A percentile compares a stretch with the other conserved stretches of the same genome.
These are phyloP conservation scores for Paramecium octaurelia DNA, from an alignment of 73 alveolate genomes.

Conservation along the genomic window DNA sequence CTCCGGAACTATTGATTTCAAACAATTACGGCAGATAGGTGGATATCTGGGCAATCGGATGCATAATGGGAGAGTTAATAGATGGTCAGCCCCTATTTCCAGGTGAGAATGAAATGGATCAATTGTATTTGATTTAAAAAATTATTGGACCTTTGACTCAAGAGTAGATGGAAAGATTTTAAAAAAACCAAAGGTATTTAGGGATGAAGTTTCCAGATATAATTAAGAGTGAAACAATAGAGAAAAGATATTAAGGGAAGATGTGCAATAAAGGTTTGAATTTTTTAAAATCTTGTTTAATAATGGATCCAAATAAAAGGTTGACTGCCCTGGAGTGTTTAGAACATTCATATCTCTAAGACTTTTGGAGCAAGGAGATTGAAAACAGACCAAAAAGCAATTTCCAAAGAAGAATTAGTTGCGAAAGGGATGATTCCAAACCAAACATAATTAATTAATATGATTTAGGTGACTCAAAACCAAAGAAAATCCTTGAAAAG, in stretches of 20 bases:
- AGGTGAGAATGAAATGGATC: constrained; percentile 88
- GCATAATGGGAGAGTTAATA: constrained; percentile 95
- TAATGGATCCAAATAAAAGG: constrained; percentile 90
- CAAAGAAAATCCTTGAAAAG: neutral
- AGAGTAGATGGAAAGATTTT: constrained; percentile 69
- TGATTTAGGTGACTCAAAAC: neutral
- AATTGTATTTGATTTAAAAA: constrained; percentile 80
- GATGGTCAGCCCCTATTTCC: constrained; percentile 93
- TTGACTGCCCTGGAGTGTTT: constrained; percentile 83
- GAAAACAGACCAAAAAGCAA: constrained; percentile 49
- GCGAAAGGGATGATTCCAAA: constrained; percentile 33
- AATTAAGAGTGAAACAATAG: constrained; percentile 82
- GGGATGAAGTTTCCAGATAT: constrained; percentile 84
- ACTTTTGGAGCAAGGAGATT: constrained; percentile 75
- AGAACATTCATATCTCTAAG: constrained; percentile 85
- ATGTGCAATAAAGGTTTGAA: constrained; percentile 46
- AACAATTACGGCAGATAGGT: constrained; percentile 77
- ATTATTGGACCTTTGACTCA: constrained; percentile 80
- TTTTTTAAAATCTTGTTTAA: constrained; percentile 79
- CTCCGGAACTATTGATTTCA: constrained; percentile 55
- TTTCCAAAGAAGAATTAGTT: constrained; percentile 11
- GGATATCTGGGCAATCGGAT: constrained; percentile 94
- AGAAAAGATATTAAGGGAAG: constrained; percentile 85
- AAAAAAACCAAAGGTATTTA: constrained; percentile 78
- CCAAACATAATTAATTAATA: neutral